Percentiles rank a stretch among this genome's conserved stretches.
phyloP scores from a whole-genome alignment of 257 asterid species.

The Haberlea rhodopensis region DNA sequence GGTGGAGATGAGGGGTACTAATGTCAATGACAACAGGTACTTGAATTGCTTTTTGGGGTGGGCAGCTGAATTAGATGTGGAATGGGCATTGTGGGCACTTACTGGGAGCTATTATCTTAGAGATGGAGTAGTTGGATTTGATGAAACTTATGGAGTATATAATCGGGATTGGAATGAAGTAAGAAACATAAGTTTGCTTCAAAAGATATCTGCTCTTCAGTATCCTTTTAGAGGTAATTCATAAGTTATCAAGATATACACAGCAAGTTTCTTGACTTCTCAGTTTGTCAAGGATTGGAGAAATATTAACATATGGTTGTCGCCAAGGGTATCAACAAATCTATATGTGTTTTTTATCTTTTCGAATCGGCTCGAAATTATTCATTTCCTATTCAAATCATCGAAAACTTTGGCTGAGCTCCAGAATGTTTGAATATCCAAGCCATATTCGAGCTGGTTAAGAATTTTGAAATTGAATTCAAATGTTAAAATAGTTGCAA shows the following conservation, averaged over 20 bases:
- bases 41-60: conserved; percentile 83
- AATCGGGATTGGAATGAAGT: conserved; percentile 70
- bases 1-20: conserved; percentile 67
- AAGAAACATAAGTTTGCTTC: conserved; percentile 58
- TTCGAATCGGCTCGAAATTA: not conserved
- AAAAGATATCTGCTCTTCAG: conserved; percentile 66
- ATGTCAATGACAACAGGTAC: conserved; percentile 82
- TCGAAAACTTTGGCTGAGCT: not conserved
- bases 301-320: not conserved
- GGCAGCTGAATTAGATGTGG: conserved; percentile 85
- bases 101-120: conserved; percentile 77
- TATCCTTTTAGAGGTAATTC: conserved; percentile 69
- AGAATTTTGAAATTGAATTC: too few species aligned
- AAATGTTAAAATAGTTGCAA: too few species aligned
- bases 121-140: conserved; percentile 59
- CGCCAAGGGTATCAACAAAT: not conserved
- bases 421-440: too few species aligned
- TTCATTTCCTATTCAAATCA: not conserved
- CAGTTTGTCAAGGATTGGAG: not conserved
- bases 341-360: not conserved
- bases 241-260: not conserved
- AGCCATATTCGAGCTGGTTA: too few species aligned
- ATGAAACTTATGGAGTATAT: conserved; percentile 75
- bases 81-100: conserved; percentile 92
- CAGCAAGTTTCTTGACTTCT: not conserved